Percentiles rank a stretch among this genome's conserved stretches.
Evolutionary conservation across 768 basidiomycete species (phyloP).

Genomic region (Auricularia auricula-judae): DNA sequence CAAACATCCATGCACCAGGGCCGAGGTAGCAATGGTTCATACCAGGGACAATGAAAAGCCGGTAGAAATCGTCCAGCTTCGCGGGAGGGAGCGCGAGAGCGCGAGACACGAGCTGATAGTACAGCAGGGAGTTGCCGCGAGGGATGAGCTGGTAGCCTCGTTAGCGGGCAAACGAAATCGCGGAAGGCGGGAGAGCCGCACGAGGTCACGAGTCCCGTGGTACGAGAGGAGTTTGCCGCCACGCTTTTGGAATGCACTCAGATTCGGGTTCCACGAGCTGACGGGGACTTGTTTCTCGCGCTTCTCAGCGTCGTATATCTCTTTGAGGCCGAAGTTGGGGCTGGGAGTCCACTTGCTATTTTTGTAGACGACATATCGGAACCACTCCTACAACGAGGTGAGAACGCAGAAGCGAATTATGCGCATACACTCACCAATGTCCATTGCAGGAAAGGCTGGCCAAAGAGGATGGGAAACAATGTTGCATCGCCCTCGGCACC

Average conservation of each 20-base stretch:
- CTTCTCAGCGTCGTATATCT: too few species aligned
- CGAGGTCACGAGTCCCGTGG: slow-evolving; percentile 11
- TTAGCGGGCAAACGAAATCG: neutral
- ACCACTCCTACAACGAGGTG: neutral
- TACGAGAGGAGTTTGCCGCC: slow-evolving; percentile 20
- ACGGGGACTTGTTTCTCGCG: too few species aligned
- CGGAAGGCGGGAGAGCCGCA: neutral
- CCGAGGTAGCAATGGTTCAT: slow-evolving; percentile 23
- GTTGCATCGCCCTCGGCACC: slow-evolving; percentile 13
- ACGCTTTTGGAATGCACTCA: slow-evolving; percentile 13
- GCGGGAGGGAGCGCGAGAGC: slow-evolving; percentile 7
- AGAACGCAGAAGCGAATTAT: neutral
- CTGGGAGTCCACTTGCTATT: neutral
- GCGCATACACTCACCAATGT: neutral
- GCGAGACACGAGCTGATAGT: slow-evolving; percentile 13
- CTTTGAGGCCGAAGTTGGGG: neutral
- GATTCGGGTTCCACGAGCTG: neutral
- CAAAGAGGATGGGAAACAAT: neutral
- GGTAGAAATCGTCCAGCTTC: slow-evolving; percentile 19
- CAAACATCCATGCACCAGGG: slow-evolving; percentile 17
- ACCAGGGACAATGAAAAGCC: slow-evolving; percentile 22
- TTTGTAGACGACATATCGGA: neutral
- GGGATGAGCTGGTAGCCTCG: slow-evolving; percentile 16
- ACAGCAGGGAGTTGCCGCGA: slow-evolving; percentile 16
- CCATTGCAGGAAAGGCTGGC: neutral